A percentile compares a stretch with the other conserved stretches of the same genome.
phyloP scores from a whole-genome alignment of 1,284 basidiomycete genomes.

The Sporisorium sorghi region DNA sequence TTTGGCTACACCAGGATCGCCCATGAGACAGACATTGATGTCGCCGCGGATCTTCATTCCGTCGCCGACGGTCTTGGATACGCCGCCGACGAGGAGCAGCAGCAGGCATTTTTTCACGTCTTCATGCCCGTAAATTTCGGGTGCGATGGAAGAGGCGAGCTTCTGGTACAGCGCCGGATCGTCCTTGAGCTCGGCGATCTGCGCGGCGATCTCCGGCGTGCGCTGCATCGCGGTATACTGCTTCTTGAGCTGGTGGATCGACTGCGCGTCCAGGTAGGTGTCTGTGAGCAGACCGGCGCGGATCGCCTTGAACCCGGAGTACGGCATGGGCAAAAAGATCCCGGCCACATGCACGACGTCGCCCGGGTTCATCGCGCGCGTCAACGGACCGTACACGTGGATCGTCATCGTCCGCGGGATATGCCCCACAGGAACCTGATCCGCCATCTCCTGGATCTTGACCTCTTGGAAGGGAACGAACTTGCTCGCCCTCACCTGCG shows the following conservation, averaged over 20 bases:
- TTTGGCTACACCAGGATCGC: slow-evolving; percentile 99
- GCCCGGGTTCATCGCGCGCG: slow-evolving; percentile 91
- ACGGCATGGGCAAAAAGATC: slow-evolving; percentile 88
- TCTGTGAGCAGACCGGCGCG: slow-evolving; percentile 96
- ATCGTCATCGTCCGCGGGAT: slow-evolving; percentile 98
- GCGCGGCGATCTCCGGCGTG: slow-evolving; percentile 83
- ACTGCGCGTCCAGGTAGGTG: slow-evolving; percentile 92
- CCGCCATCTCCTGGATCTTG: slow-evolving; percentile 99
- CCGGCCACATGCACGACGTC: slow-evolving; percentile 93
- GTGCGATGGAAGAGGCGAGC: slow-evolving; percentile 83
- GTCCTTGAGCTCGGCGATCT: slow-evolving; percentile 78
- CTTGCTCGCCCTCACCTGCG: slow-evolving; percentile 96
- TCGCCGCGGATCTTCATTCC: slow-evolving; percentile 99
- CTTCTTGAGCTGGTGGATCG: slow-evolving; percentile 94
- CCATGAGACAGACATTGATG: slow-evolving; percentile 98
- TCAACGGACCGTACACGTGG: slow-evolving; percentile 89
- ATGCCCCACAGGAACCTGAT: slow-evolving; percentile 99
- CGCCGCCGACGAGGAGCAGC: slow-evolving; percentile 91
- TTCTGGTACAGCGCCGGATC: slow-evolving; percentile 85
- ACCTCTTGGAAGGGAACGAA: slow-evolving; percentile 99
- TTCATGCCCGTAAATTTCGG: slow-evolving; percentile 97
- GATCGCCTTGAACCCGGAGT: slow-evolving; percentile 86
- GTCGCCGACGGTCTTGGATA: slow-evolving; percentile 92
- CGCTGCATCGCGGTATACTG: slow-evolving; percentile 94
- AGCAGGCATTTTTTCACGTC: slow-evolving; percentile 99